These are phyloP conservation scores for Ogataea nonfermentans DNA, from an alignment of 805 yeast genomes.

Conservation along the genomic window DNA sequence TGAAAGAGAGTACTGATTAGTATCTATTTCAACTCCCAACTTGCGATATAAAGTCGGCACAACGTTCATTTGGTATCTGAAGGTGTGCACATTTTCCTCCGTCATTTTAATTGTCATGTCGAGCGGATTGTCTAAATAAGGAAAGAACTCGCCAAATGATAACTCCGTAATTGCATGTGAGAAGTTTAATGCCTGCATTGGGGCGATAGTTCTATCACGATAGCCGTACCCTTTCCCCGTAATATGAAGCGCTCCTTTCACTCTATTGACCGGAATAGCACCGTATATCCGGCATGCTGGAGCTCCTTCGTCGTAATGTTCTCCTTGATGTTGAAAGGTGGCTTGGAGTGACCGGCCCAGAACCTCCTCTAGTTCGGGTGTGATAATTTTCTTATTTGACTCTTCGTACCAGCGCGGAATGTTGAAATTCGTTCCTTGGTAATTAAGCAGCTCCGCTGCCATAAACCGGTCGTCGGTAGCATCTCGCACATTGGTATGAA, in stretches of 20 bases:
- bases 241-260: conserved; percentile 80
- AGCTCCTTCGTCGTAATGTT: conserved; percentile 47
- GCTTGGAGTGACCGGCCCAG: conserved; percentile 66
- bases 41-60: conserved; percentile 79
- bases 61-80: conserved; percentile 68
- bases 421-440: conserved; percentile 60
- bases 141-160: conserved; percentile 88
- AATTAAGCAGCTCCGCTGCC: conserved; percentile 72
- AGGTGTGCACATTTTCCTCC: conserved; percentile 46
- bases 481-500: conserved; percentile 78
- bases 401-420: conserved; percentile 50
- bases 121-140: conserved; percentile 82
- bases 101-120: conserved; percentile 69
- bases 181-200: conserved; percentile 59
- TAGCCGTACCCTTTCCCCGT: conserved; percentile 75
- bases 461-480: conserved; percentile 71
- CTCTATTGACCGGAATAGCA: conserved; percentile 77
- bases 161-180: conserved; percentile 84
- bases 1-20: conserved; percentile 81
- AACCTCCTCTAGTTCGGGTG: conserved; percentile 67
- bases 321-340: conserved; percentile 49
- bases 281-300: conserved; percentile 91
- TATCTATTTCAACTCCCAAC: conserved; percentile 69
- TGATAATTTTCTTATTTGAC: conserved; percentile 41
- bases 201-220: conserved; percentile 45